Conservation (phyloP, 2,329 filamentous ascomycete genomes). For the Ustulina deusta region DNA sequence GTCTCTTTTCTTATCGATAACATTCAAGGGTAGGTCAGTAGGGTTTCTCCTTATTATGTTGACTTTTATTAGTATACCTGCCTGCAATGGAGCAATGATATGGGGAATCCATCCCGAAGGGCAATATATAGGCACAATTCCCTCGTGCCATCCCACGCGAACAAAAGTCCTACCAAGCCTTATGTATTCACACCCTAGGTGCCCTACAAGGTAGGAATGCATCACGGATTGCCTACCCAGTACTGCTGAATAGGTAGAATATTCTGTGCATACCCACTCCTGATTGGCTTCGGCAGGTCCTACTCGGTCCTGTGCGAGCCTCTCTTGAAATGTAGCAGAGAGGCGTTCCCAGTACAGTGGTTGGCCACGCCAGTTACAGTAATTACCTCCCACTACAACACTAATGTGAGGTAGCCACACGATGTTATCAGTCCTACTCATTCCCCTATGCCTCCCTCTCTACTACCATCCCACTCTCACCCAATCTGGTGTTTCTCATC, state of each 20-base stretch:
- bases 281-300: slow-evolving; percentile 8
- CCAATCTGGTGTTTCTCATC: slow-evolving; percentile 2
- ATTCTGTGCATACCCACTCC: neutral
- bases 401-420: slow-evolving; percentile 37
- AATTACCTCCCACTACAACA: slow-evolving; percentile 9
- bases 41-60: neutral
- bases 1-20: neutral
- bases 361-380: slow-evolving; percentile 7
- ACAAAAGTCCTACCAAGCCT: slow-evolving; percentile 32
- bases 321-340: neutral
- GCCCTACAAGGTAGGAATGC: slow-evolving; percentile 5
- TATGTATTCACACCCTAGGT: slow-evolving; percentile 7
- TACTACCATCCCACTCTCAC: slow-evolving; percentile 11
- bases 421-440: slow-evolving; percentile 20
- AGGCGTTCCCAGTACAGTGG: neutral
- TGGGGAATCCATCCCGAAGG: neutral
- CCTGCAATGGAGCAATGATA: neutral
- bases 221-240: slow-evolving; percentile 22
- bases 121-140: neutral
- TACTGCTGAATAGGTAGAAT: slow-evolving; percentile 13
- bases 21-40: neutral
- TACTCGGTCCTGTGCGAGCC: slow-evolving; percentile 15
- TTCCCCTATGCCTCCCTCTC: slow-evolving; percentile 15
- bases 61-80: neutral
- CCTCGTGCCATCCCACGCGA: neutral